Percentiles rank a stretch among this genome's conserved stretches.
These are phyloP conservation scores for Phytophthora tubulina DNA, from an alignment of 352 stramenopile species.

Conservation along the genomic window DNA sequence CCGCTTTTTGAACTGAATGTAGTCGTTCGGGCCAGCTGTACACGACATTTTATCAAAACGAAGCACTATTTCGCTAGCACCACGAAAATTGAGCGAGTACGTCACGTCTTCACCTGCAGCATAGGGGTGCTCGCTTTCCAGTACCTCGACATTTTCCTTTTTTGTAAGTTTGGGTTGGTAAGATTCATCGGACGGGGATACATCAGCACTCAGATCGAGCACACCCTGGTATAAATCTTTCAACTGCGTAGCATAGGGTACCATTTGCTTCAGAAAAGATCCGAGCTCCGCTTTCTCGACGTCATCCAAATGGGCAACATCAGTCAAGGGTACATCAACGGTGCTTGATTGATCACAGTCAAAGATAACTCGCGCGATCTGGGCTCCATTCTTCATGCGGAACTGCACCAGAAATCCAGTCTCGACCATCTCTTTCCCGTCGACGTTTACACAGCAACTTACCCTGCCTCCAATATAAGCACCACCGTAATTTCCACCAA, in stretches of 20 bases:
- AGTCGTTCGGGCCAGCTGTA: slow-evolving; percentile 82
- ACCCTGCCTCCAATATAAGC: slow-evolving; percentile 66
- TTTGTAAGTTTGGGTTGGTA: slow-evolving; percentile 62
- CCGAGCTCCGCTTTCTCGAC: slow-evolving; percentile 54
- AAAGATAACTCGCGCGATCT: slow-evolving; percentile 70
- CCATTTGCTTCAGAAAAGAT: slow-evolving; percentile 49
- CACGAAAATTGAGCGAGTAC: slow-evolving; percentile 73
- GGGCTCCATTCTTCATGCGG: slow-evolving; percentile 45
- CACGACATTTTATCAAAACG: slow-evolving; percentile 83
- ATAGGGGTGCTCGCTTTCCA: slow-evolving; percentile 86
- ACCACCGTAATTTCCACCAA: slow-evolving; percentile 66
- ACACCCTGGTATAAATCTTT: slow-evolving; percentile 40
- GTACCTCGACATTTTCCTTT: slow-evolving; percentile 79
- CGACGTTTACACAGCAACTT: slow-evolving; percentile 77
- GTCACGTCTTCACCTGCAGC: slow-evolving; percentile 63
- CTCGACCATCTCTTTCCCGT: slow-evolving; percentile 79
- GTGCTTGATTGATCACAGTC: slow-evolving; percentile 65
- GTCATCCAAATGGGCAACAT: slow-evolving; percentile 59
- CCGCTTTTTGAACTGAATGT: slow-evolving; percentile 79
- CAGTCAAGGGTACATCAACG: slow-evolving; percentile 64
- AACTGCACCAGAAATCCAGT: slow-evolving; percentile 73
- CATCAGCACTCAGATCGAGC: slow-evolving; percentile 31
- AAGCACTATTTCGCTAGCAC: slow-evolving; percentile 76
- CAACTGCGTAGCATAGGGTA: slow-evolving; percentile 42
- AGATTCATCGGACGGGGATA: not conserved